These are phyloP conservation scores for Phytophthora ramorum DNA, from an alignment of 352 stramenopile genomes.

Conservation along the genomic window DNA sequence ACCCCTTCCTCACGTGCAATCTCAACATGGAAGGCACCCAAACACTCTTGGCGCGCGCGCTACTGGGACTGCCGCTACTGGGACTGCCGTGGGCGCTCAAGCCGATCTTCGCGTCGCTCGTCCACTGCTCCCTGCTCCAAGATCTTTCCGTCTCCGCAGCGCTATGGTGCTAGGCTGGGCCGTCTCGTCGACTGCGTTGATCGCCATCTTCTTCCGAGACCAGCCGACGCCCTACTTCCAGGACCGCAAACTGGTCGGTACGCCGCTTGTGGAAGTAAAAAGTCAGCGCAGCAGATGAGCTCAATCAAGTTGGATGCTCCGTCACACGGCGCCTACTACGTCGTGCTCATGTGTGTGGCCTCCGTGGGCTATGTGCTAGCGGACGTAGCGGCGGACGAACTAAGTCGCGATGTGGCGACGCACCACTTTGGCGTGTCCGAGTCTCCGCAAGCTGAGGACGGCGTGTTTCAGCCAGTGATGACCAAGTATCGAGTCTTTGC, in stretches of 20 bases:
- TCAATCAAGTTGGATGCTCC: constrained; percentile 54
- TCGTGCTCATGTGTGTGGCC: constrained; percentile 73
- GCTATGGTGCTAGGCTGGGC: constrained; percentile 60
- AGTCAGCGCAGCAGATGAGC: constrained; percentile 31
- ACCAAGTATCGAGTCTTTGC: no score
- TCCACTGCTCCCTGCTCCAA: constrained; percentile 41
- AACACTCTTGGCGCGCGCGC: no score
- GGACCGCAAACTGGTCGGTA: constrained; percentile 38
- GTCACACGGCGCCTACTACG: constrained; percentile 50
- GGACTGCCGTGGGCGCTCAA: constrained; percentile 63
- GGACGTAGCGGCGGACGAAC: no score
- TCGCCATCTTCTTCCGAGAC: constrained; percentile 44
- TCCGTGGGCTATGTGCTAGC: constrained; percentile 79
- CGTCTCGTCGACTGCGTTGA: constrained; percentile 36
- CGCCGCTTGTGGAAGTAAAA: constrained; percentile 32
- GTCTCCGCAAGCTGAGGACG: no score
- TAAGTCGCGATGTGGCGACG: no score
- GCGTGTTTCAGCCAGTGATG: no score
- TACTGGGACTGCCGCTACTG: no score
- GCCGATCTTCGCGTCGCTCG: constrained; percentile 49
- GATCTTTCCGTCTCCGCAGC: constrained; percentile 16
- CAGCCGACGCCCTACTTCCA: no score
- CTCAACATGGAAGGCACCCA: no score
- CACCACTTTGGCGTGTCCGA: no score
- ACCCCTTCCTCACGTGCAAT: no score